Percentiles rank a stretch among this genome's conserved stretches.
Evolutionary conservation across 768 basidiomycete genomes (phyloP).

Genomic region (Hygrocybe punicea): DNA sequence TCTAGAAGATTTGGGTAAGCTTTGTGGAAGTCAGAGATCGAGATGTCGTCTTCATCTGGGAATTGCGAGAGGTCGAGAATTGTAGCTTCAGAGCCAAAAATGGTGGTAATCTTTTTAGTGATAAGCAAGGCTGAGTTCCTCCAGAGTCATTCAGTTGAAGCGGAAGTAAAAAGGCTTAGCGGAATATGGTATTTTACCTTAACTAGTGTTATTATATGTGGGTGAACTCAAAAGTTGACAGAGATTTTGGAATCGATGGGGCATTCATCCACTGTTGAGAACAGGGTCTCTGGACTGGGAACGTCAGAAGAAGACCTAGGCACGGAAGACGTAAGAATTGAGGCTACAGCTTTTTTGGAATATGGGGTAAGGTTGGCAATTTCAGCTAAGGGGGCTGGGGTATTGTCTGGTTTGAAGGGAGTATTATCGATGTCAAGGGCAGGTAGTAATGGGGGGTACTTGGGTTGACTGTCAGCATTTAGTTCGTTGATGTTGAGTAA

Average conservation of each 20-base stretch:
- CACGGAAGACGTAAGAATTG: too few relatives aligned
- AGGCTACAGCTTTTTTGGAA: too few relatives aligned
- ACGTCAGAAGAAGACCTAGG: too few relatives aligned
- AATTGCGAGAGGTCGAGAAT: constrained; percentile 16
- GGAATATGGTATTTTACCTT: constrained; percentile 2
- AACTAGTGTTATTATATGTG: constrained; percentile 9
- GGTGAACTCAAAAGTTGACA: constrained; percentile 10
- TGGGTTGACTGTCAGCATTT: neutral
- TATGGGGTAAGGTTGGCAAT: too few relatives aligned
- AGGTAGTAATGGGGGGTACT: neutral
- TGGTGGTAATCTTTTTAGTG: neutral
- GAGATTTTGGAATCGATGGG: neutral
- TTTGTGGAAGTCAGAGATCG: constrained; percentile 16
- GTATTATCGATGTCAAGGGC: too few relatives aligned
- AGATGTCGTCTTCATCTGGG: constrained; percentile 10
- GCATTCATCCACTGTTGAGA: neutral
- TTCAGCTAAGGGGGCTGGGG: neutral
- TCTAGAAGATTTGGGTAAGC: constrained; percentile 8
- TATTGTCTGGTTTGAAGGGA: neutral
- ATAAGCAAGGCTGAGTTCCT: neutral
- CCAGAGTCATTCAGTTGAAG: neutral
- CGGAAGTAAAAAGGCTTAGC: constrained; percentile 1
- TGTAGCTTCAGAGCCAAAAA: neutral
- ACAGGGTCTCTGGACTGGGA: neutral
- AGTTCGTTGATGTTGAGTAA: neutral